Evolutionary conservation across 2,329 filamentous ascomycete genomes (phyloP).

Genomic region (Thielaviopsis musarum): DNA sequence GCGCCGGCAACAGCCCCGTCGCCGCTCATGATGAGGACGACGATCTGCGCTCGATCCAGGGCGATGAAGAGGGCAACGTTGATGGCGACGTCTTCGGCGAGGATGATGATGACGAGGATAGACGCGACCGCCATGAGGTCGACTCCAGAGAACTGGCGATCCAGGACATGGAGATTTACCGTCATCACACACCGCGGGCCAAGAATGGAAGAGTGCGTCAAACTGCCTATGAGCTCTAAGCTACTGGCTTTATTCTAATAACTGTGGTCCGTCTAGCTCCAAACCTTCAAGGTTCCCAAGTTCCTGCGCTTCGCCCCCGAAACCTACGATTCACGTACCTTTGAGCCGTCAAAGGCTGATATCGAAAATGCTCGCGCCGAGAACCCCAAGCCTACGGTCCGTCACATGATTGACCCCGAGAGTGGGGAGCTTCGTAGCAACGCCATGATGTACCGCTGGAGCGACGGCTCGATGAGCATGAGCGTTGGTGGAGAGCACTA

Average conservation of each 20-base stretch:
- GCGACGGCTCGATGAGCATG: constrained; percentile 60
- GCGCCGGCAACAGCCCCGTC: constrained; percentile 42
- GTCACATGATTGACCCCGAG: constrained; percentile 51
- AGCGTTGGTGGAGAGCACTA: constrained; percentile 62
- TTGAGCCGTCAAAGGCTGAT: constrained; percentile 41
- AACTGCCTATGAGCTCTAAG: background rate
- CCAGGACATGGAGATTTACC: constrained; percentile 46
- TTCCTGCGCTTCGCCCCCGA: constrained; percentile 56
- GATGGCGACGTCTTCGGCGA: constrained; percentile 10
- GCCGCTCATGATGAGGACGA: constrained; percentile 41
- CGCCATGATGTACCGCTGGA: constrained; percentile 59
- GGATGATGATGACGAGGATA: constrained; percentile 6
- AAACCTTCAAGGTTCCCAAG: constrained; percentile 34
- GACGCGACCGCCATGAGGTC: constrained; percentile 9
- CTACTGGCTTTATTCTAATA: background rate
- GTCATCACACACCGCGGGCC: constrained; percentile 54
- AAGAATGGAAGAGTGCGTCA: constrained; percentile 49
- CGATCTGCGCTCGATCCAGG: constrained; percentile 35
- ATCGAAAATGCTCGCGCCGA: constrained; percentile 35
- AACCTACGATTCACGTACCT: constrained; percentile 48
- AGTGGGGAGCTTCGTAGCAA: constrained; percentile 57
- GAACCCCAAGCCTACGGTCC: constrained; percentile 46
- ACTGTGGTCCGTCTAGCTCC: background rate
- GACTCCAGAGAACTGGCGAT: constrained; percentile 35
- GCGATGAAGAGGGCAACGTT: constrained; percentile 24